Evolutionary conservation across 768 basidiomycete species (phyloP), one percentile per base, ranked within the genome.

Genomic region (Roridomyces roridus): DNA sequence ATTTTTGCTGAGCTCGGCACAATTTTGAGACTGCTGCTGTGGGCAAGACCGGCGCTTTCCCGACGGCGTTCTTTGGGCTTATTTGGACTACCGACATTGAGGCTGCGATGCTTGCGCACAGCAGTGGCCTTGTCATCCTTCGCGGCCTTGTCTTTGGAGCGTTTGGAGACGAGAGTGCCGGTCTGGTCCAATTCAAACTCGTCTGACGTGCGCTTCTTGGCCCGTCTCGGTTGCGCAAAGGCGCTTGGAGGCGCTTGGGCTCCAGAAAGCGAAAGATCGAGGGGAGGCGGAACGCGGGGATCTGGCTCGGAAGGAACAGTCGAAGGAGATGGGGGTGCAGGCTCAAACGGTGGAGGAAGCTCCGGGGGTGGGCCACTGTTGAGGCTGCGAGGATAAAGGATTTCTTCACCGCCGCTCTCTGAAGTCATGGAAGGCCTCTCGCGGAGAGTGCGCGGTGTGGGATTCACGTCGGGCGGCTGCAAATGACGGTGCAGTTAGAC

Each of bases 381-480:
- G 26, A 70, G 54, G 58, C 89, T 85, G 53, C 91, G 87, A 36
- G 92, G 91, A 71, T 94, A 94, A 24, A 94, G 74, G 57, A 94
- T 94, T 71, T 94, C 92, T 72, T 94, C 92, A 37, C 92, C 92
- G 5, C 92, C 92, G 65, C 92, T 94, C 72, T 94, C 92, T 61
- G 91, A 88, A 8, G 89, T 83, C 55, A 85, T 80, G 1, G 91
- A 94, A 53, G 84, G 84, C 28, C 81, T 80, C 41, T 76, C 67
- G 41, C 88, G 85, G 49, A 90, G 72, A 11, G 82, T 70, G 8
- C 82, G 83, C 29, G 79, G 68, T 37, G 80, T 67, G 8, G 75
- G 70, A 45, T 79, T 75, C 36, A 81, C 61, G 45, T 84, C 80
- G 29, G 72, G 65, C 44, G 70, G 70, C 83, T 87, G 64, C 36